phyloP scores from a whole-genome alignment of 768 basidiomycete species.

The Serendipita vermifera region DNA sequence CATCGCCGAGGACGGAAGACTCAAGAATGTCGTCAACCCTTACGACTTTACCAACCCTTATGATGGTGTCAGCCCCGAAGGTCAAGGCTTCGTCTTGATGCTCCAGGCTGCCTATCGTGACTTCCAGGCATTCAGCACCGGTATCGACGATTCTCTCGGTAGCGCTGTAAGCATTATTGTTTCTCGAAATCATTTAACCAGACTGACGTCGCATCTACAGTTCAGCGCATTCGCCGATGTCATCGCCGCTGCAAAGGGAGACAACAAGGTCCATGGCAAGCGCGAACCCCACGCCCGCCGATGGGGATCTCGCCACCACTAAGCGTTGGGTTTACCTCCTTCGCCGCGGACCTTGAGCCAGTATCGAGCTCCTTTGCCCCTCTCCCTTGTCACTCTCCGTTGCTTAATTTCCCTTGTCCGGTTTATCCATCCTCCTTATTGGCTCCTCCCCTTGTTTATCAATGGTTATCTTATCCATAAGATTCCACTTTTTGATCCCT shows the following conservation, averaged over 20 bases:
- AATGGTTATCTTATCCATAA: too few species aligned
- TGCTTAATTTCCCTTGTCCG: not conserved
- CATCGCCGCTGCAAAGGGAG: not conserved
- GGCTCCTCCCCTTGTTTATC: not conserved
- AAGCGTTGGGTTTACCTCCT: not conserved
- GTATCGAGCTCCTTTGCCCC: not conserved
- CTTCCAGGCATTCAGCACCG: constrained; percentile 3
- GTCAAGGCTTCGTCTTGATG: constrained; percentile 21
- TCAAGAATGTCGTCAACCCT: constrained; percentile 10
- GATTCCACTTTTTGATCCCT: not conserved
- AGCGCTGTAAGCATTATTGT: not conserved
- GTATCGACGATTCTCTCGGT: not conserved
- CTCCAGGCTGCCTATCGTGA: constrained; percentile 20
- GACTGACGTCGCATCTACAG: not conserved
- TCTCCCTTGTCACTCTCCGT: not conserved
- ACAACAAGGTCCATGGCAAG: not conserved
- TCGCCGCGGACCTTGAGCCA: too few species aligned
- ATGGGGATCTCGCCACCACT: not conserved
- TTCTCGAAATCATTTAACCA: not conserved
- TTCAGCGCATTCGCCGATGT: constrained; percentile 1
- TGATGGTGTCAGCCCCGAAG: constrained; percentile 17
- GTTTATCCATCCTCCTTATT: not conserved
- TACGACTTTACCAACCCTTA: constrained; percentile 5
- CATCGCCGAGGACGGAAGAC: constrained; percentile 4
- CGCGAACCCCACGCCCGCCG: not conserved